Evolutionary conservation across 371 early-diverging fungal species (phyloP), one percentile per base, ranked within the genome.

Genomic region (Fennellomyces sp.): DNA sequence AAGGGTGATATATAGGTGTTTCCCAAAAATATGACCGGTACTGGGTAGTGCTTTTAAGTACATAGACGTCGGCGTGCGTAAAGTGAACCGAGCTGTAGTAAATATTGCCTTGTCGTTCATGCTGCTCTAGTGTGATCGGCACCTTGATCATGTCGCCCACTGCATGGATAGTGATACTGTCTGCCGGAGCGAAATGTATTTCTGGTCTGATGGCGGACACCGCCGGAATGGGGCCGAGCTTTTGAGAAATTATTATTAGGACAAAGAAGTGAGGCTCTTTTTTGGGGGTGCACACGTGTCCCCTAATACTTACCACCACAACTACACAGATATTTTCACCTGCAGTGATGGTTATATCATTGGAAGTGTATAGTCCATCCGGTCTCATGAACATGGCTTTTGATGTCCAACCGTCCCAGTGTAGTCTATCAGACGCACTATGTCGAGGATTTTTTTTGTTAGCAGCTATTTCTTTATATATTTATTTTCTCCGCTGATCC

Each of bases 1-100:
- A 66, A 6, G 47, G 55, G 29, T 76, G 77, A 19, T 62, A 52
- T 13, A 64, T 60, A 1, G 78, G 78, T 3, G 59, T 42, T 36
- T 72, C 68, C 74, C 78, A 77, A 56, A 77, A 77, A 59, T 74
- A 71, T 25, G 74, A 77, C 13, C 78, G 65, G 51, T 70, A 72
- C 56, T 77, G 75, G 0, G 68, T 65, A 5, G 58, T 63, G 5
- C 66, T 66, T 30, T 72, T 56, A 11, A 77, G 42, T 4, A n/a
- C 31, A 29, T 66, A 74, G 3, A 10, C 19, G 10, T 66, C 72
- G 0, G 54, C 38, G 23, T 66, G 63, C 2, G 50, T 26, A 21
- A 78, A 70, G 15, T 61, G 35, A 7, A 72, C 70, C 21, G 66
- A 36, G 13, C 70, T 65, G 45, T 60, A 74, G 51, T 74, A 78